A percentile compares a stretch with the other conserved stretches of the same genome.
Evolutionary conservation across 306 rosid species (phyloP).

Genomic region (Prunus salicina): DNA sequence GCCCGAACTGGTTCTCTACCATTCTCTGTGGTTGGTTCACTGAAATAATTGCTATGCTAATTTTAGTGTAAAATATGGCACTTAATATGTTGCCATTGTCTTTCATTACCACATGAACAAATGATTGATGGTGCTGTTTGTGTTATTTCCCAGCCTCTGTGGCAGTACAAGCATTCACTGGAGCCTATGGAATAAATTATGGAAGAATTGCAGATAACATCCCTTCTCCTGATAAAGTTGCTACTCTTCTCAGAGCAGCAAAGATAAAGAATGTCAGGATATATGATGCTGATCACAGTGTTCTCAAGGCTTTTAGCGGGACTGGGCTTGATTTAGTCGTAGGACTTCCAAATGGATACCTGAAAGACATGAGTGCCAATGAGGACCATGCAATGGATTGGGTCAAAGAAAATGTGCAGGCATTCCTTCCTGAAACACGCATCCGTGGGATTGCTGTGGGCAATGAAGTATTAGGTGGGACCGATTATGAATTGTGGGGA

Average conservation of each 20-base stretch:
- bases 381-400: constrained; percentile 78
- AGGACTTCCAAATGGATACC: constrained; percentile 61
- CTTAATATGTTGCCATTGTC: neutral
- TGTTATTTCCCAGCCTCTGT: constrained; percentile 39
- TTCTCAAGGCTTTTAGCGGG: constrained; percentile 79
- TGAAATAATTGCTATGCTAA: neutral
- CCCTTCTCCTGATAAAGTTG: constrained; percentile 90
- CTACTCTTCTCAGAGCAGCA: constrained; percentile 76
- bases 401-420: constrained; percentile 85
- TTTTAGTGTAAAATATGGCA: neutral
- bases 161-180: constrained; percentile 71
- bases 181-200: constrained; percentile 89
- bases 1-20: neutral
- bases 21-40: neutral
- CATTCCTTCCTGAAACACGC: constrained; percentile 72
- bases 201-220: constrained; percentile 88
- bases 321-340: constrained; percentile 90
- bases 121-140: constrained; percentile 29
- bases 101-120: neutral
- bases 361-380: constrained; percentile 69
- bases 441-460: constrained; percentile 86
- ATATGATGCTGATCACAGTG: constrained; percentile 84
- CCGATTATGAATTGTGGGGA: constrained; percentile 45
- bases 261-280: constrained; percentile 82
- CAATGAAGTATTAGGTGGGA: constrained; percentile 80